These are phyloP conservation scores for Butyriboletus appendiculatus DNA, from an alignment of 1,284 basidiomycete species.

Conservation along the genomic window DNA sequence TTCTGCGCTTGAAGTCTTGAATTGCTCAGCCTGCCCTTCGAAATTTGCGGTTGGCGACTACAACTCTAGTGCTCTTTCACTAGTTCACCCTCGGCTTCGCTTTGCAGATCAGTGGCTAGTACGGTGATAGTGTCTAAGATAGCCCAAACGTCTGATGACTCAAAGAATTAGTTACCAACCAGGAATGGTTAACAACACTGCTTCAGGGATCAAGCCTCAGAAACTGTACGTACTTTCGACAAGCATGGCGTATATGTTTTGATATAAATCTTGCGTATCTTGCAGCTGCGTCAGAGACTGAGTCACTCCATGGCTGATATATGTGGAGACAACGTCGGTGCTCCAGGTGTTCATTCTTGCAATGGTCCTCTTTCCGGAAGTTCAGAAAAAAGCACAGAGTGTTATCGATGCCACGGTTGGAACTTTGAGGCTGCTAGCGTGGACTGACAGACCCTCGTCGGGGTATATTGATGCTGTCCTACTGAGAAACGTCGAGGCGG, in stretches of 20 bases:
- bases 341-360: slow-evolving; percentile 42
- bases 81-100: too few relatives aligned
- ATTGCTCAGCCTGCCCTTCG: too few relatives aligned
- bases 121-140: too few relatives aligned
- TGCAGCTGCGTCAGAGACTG: slow-evolving; percentile 22
- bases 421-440: slow-evolving; percentile 17
- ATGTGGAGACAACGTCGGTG: slow-evolving; percentile 38
- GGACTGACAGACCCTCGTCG: slow-evolving; percentile 18
- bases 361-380: slow-evolving; percentile 44
- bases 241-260: neutral
- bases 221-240: slow-evolving; percentile 10
- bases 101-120: too few relatives aligned
- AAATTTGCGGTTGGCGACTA: too few relatives aligned
- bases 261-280: neutral
- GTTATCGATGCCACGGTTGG: slow-evolving; percentile 30
- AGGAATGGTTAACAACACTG: neutral
- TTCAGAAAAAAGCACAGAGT: slow-evolving; percentile 39
- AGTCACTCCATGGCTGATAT: neutral
- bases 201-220: slow-evolving; percentile 17
- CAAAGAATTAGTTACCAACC: too few relatives aligned
- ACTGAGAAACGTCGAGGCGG: slow-evolving; percentile 25
- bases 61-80: too few relatives aligned
- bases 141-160: too few relatives aligned
- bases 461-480: slow-evolving; percentile 25
- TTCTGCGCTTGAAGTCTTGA: too few relatives aligned